Evolutionary conservation across 306 rosid species (phyloP), one percentile per base, ranked within the genome.

Genomic region (Pyrus bretschneideri): DNA sequence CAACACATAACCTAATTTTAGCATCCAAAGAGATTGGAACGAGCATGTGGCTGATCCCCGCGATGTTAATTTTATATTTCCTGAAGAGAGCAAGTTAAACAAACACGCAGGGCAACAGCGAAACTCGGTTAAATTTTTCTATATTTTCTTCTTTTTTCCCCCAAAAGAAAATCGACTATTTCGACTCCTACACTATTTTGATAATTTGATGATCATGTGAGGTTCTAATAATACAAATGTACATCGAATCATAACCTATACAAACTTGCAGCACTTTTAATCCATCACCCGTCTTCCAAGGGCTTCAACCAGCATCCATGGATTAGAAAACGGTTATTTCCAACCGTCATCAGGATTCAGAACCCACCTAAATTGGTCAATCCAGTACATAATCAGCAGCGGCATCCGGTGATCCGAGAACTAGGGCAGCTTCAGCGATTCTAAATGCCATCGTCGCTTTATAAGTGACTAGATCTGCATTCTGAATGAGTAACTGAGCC

Each of bases 401-500:
- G 9, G 69, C 87, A 2, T 84, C 81, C 0, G 81, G 59, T 29
- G 90, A 81, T 49, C 72, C 87, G 1, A 85, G 76, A 27, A 79
- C 86, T 55, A 42, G 73, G 33, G 91, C 88, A 30, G 90, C 90
- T 81, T 90, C 93, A 2, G 93, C 91, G 42, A 89, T 83, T 73
- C 84, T 88, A 4, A 87, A 44, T 1, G 89, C 86, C 87, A 80
- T 74, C 22, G 76, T 65, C 25, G 97, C 96, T 82, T 84, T 94
- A 77, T 82, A 90, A 18, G 87, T 60, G 1, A 90, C 89, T 74
- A 89, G 71, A 80, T 94, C 97, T 62, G 97, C 98, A 29, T 85
- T 91, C 65, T 80, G 81, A 84, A 84, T 75, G 19, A 92, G 91
- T 49, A 75, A 4, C 74, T 89, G 93, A 44, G 96, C 98, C 75